Evolutionary conservation across 257 asterid species (phyloP).

Genomic region (Primulina huaijiensis): DNA sequence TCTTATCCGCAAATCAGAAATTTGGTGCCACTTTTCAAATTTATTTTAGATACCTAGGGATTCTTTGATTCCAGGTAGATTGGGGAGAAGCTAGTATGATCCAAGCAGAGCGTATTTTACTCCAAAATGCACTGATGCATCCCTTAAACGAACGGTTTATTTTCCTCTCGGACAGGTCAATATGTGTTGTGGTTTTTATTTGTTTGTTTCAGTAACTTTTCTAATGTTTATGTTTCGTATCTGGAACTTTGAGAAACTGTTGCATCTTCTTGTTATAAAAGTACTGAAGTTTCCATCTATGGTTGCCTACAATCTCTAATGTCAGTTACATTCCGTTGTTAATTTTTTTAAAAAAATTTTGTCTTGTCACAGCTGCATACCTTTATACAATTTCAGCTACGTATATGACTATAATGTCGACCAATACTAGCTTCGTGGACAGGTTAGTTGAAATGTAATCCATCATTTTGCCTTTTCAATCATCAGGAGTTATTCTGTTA

Average conservation of each 20-base stretch:
- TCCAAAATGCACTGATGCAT: constrained; percentile 74
- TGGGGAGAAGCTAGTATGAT: constrained; percentile 99
- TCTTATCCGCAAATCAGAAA: constrained; percentile 16
- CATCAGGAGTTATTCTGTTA: neutral
- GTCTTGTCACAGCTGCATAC: constrained; percentile 79
- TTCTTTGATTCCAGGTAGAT: constrained; percentile 73
- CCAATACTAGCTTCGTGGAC: constrained; percentile 89
- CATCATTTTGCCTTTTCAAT: constrained; percentile 1
- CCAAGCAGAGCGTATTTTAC: constrained; percentile 92
- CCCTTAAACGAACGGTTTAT: constrained; percentile 73
- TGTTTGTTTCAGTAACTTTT: neutral
- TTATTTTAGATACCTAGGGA: constrained; percentile 29
- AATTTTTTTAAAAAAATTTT: constrained; percentile 14
- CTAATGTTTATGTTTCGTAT: neutral
- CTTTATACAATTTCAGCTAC: constrained; percentile 93
- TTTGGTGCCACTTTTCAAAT: constrained; percentile 5
- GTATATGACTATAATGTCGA: constrained; percentile 85
- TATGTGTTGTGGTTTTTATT: neutral
- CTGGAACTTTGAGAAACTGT: constrained; percentile 13
- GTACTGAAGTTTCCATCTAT: neutral
- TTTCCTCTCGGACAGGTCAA: constrained; percentile 92
- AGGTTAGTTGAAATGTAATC: constrained; percentile 47
- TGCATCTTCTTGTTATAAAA: neutral
- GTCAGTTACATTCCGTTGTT: neutral
- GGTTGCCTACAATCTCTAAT: constrained; percentile 14